Evolutionary conservation across 2,329 filamentous ascomycete genomes (phyloP).

Genomic region (Bipolaris oryzae): DNA sequence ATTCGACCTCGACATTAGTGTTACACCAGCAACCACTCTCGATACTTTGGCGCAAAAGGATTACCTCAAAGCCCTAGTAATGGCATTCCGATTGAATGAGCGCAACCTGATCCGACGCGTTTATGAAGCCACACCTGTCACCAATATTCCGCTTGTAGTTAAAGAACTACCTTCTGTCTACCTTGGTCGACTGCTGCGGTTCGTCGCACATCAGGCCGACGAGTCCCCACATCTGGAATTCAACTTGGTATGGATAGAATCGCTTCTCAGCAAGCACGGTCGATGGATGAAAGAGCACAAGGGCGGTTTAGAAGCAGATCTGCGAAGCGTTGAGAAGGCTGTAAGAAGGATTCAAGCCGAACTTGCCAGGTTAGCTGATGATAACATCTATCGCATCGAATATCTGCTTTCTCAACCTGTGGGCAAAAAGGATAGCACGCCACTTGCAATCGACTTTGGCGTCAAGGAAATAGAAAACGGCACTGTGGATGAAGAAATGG

Average conservation of each 20-base stretch:
- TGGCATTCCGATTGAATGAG: slow-evolving; percentile 96
- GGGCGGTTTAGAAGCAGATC: slow-evolving; percentile 79
- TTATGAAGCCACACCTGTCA: slow-evolving; percentile 79
- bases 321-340: slow-evolving; percentile 81
- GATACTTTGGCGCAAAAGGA: slow-evolving; percentile 77
- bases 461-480: slow-evolving; percentile 40
- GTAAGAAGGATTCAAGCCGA: slow-evolving; percentile 81
- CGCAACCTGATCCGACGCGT: slow-evolving; percentile 79
- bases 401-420: slow-evolving; percentile 69
- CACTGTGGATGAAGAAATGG: slow-evolving; percentile 45
- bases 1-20: slow-evolving; percentile 91
- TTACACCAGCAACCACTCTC: slow-evolving; percentile 76
- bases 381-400: slow-evolving; percentile 87
- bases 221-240: slow-evolving; percentile 94
- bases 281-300: slow-evolving; percentile 82
- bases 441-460: slow-evolving; percentile 37
- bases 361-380: slow-evolving; percentile 80
- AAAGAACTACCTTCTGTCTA: slow-evolving; percentile 83
- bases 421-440: slow-evolving; percentile 33
- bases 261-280: slow-evolving; percentile 79
- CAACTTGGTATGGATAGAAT: slow-evolving; percentile 90
- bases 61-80: slow-evolving; percentile 89
- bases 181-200: slow-evolving; percentile 80
- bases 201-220: slow-evolving; percentile 86
- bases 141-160: slow-evolving; percentile 78